phyloP scores from a whole-genome alignment of 331 rosid species.

The Erythrophleum ivorense region DNA sequence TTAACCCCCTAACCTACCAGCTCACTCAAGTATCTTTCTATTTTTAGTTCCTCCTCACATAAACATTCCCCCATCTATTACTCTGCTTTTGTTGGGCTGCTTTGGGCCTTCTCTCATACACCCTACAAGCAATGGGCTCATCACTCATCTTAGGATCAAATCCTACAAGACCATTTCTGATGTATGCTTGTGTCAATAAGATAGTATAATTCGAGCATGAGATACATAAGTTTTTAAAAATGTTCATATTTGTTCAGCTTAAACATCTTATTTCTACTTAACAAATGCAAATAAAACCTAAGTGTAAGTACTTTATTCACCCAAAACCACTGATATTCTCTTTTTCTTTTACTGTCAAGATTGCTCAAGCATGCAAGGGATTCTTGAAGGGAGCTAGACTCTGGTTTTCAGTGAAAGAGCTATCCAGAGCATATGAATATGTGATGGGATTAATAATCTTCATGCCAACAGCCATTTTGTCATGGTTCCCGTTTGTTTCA shows the following conservation, averaged over 20 bases:
- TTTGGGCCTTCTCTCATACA: too few relatives aligned
- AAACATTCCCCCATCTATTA: too few relatives aligned
- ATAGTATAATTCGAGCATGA: neutral
- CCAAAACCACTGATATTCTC: conserved; percentile 14
- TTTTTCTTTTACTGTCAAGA: conserved; percentile 48
- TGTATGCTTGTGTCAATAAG: neutral
- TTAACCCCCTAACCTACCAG: too few relatives aligned
- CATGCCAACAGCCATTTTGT: conserved; percentile 84
- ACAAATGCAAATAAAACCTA: neutral
- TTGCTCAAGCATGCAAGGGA: conserved; percentile 84
- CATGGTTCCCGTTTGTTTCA: conserved; percentile 94
- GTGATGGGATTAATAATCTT: conserved; percentile 83
- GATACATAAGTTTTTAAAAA: too few relatives aligned
- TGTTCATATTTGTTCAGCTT: neutral
- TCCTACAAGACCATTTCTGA: neutral
- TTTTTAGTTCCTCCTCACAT: too few relatives aligned
- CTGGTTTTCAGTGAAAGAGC: conserved; percentile 89
- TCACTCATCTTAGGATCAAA: neutral
- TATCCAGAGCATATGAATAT: conserved; percentile 87
- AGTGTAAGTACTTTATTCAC: conserved; percentile 2
- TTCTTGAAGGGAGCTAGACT: conserved; percentile 61
- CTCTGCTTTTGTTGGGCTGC: too few relatives aligned
- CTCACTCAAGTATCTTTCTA: too few relatives aligned
- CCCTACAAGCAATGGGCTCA: too few relatives aligned
- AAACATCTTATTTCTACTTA: neutral